Conservation (phyloP, 495 filamentous ascomycete genomes). For the Xylaria scruposa region DNA sequence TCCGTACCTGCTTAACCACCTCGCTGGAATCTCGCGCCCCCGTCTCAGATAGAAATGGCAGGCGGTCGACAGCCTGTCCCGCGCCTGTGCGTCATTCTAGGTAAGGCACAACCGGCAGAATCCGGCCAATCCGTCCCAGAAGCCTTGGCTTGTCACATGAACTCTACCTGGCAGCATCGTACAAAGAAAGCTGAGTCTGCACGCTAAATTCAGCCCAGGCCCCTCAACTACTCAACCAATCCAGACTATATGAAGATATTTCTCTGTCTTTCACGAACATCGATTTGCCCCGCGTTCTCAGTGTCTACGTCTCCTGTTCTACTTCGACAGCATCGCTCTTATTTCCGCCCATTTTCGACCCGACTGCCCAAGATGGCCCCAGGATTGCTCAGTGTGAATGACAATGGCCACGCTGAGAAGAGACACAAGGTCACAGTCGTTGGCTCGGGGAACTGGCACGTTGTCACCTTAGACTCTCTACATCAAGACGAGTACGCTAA, state of each 20-base stretch:
- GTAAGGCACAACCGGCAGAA: constrained; percentile 19
- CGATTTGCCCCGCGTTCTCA: constrained; percentile 6
- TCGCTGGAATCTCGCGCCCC: not conserved
- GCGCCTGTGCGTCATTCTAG: constrained; percentile 24
- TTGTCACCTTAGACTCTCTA: not conserved
- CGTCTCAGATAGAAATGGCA: not conserved
- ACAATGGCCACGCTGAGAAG: constrained; percentile 47
- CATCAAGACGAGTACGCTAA: constrained; percentile 6
- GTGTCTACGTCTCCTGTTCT: constrained; percentile 1
- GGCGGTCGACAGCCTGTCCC: constrained; percentile 16
- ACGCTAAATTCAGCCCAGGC: not conserved
- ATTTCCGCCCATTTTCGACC: constrained; percentile 15
- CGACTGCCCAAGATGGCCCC: constrained; percentile 26
- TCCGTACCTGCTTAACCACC: not conserved
- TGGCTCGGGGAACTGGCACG: constrained; percentile 95
- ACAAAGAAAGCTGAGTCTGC: constrained; percentile 1
- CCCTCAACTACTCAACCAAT: not conserved
- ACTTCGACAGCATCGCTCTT: not conserved
- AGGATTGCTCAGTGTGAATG: constrained; percentile 22
- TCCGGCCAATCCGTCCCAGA: not conserved
- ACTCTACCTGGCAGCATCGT: not conserved
- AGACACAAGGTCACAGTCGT: constrained; percentile 96
- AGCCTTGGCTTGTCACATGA: constrained; percentile 22
- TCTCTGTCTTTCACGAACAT: constrained; percentile 14
- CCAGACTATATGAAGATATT: constrained; percentile 21